Conservation (phyloP, 1,284 basidiomycete species). For the Leccinum subrobustum region DNA sequence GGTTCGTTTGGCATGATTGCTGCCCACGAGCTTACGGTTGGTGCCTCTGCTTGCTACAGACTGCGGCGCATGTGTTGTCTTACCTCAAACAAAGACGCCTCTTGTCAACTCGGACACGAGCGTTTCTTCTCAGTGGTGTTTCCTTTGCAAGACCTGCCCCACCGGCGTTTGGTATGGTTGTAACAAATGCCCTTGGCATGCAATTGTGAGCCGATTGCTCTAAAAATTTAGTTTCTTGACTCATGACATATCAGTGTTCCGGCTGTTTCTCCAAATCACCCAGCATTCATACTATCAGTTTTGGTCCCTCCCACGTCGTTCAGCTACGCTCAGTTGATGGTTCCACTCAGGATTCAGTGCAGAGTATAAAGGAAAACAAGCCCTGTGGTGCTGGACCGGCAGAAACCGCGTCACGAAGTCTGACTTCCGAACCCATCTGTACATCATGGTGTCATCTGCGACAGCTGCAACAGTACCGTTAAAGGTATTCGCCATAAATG, state of each 20-base stretch:
- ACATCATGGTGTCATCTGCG: constrained; percentile 33
- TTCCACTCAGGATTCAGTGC: constrained; percentile 3
- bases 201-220: constrained; percentile 37
- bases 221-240: constrained; percentile 16
- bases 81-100: neutral
- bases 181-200: constrained; percentile 44
- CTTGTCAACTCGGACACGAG: neutral
- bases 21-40: constrained; percentile 80
- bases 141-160: constrained; percentile 39
- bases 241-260: constrained; percentile 25
- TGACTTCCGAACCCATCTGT: constrained; percentile 6
- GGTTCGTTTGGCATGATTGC: constrained; percentile 91
- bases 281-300: constrained; percentile 29
- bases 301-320: constrained; percentile 32
- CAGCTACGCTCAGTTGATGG: constrained; percentile 12
- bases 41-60: neutral
- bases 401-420: neutral
- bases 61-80: neutral
- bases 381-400: neutral
- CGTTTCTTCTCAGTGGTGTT: constrained; percentile 35
- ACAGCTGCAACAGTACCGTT: constrained; percentile 53
- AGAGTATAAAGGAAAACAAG: neutral
- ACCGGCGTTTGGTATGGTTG: constrained; percentile 43
- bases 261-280: constrained; percentile 31
- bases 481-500: constrained; percentile 72